Percentiles rank a stretch among this genome's conserved stretches.
phyloP scores from a whole-genome alignment of 495 filamentous ascomycete genomes.

The Neurospora sp. region DNA sequence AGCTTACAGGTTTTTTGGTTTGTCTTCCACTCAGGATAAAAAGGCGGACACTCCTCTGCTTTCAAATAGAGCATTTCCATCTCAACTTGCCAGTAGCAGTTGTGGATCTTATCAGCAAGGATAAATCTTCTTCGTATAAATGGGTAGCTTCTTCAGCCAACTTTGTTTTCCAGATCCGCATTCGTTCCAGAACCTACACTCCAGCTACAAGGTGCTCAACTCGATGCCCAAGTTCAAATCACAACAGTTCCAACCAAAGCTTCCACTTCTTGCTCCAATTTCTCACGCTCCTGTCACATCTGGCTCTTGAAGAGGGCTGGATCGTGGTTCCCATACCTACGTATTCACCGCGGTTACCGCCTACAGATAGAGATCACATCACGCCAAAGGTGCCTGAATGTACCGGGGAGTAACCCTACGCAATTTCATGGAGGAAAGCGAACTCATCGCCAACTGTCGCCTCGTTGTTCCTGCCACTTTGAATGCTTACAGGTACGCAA shows the following conservation, averaged over 20 bases:
- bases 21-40: neutral
- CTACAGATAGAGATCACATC: neutral
- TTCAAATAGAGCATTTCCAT: neutral
- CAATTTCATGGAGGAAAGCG: neutral
- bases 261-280: neutral
- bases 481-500: neutral
- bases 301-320: neutral
- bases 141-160: neutral
- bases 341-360: neutral
- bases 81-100: neutral
- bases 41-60: neutral
- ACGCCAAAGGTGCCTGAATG: neutral
- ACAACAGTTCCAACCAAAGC: neutral
- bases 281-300: neutral
- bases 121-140: neutral
- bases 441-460: neutral
- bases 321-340: neutral
- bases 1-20: neutral
- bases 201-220: neutral
- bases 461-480: neutral
- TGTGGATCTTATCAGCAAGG: neutral
- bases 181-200: neutral
- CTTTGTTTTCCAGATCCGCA: neutral
- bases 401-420: neutral
- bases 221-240: neutral